These are phyloP conservation scores for Megacollybia marginata DNA, from an alignment of 768 basidiomycete genomes.

Conservation along the genomic window DNA sequence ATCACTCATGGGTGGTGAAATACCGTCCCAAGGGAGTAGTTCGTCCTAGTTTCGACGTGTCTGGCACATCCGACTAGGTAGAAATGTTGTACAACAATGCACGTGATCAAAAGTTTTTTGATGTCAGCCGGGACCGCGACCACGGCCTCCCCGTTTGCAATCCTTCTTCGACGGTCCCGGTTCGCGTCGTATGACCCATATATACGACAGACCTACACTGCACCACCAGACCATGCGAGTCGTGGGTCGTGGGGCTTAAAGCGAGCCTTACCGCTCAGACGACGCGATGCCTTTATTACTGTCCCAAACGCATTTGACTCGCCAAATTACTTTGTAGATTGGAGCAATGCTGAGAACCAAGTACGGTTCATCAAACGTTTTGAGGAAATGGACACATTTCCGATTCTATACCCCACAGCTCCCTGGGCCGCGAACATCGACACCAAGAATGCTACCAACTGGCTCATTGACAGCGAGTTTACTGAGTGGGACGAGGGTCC, in stretches of 20 bases:
- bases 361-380: slow-evolving; percentile 62
- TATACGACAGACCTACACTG: slow-evolving; percentile 73
- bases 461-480: slow-evolving; percentile 43
- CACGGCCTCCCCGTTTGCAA: slow-evolving; percentile 56
- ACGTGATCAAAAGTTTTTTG: no score
- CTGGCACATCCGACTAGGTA: no score
- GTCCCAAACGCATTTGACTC: slow-evolving; percentile 59
- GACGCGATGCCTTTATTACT: slow-evolving; percentile 56
- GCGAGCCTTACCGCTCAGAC: slow-evolving; percentile 65
- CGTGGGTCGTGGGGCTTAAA: slow-evolving; percentile 86
- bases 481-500: slow-evolving; percentile 10
- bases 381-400: slow-evolving; percentile 50
- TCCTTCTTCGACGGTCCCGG: slow-evolving; percentile 73
- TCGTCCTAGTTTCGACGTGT: no score
- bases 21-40: slow-evolving; percentile 42
- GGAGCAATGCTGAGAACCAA: slow-evolving; percentile 60
- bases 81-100: no score
- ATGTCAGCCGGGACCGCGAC: slow-evolving; percentile 7
- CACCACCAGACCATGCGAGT: slow-evolving; percentile 60
- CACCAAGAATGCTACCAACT: slow-evolving; percentile 18
- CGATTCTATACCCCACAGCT: slow-evolving; percentile 17
- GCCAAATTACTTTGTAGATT: slow-evolving; percentile 69
- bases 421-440: slow-evolving; percentile 36
- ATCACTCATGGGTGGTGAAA: slow-evolving; percentile 83
- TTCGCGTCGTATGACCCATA: slow-evolving; percentile 74